A percentile compares a stretch with the other conserved stretches of the same genome.
These are phyloP conservation scores for Dipteronia sinensis DNA, from an alignment of 345 rosid genomes.

Conservation along the genomic window DNA sequence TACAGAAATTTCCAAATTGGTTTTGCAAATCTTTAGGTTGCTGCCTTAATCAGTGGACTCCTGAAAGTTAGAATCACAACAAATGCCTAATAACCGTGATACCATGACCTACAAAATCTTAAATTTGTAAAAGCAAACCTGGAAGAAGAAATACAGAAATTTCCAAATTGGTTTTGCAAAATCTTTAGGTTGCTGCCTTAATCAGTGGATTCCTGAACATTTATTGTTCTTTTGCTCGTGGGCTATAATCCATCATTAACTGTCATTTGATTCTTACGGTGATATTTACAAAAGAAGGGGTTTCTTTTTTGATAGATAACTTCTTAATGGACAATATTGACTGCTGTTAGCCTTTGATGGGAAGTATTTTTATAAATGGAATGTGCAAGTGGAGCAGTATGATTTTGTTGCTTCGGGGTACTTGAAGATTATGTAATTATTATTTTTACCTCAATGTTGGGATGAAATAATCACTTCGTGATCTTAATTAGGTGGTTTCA, in stretches of 20 bases:
- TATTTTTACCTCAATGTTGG: neutral
- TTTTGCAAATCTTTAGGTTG: neutral
- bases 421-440: neutral
- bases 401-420: constrained; percentile 12
- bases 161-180: neutral
- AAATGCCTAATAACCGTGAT: neutral
- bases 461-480: constrained; percentile 12
- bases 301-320: neutral
- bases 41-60: neutral
- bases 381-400: neutral
- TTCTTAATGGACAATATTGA: neutral
- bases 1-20: neutral
- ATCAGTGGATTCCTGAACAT: no score
- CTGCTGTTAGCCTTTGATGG: neutral
- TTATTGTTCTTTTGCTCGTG: neutral
- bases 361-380: neutral
- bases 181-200: neutral
- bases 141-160: neutral
- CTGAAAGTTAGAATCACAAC: neutral
- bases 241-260: neutral
- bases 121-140: neutral
- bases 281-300: neutral
- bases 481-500: constrained; percentile 57
- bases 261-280: neutral
- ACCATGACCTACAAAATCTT: neutral